These are phyloP conservation scores for Pelargonium citronellum DNA, from an alignment of 441 rosid species.

Conservation along the genomic window DNA sequence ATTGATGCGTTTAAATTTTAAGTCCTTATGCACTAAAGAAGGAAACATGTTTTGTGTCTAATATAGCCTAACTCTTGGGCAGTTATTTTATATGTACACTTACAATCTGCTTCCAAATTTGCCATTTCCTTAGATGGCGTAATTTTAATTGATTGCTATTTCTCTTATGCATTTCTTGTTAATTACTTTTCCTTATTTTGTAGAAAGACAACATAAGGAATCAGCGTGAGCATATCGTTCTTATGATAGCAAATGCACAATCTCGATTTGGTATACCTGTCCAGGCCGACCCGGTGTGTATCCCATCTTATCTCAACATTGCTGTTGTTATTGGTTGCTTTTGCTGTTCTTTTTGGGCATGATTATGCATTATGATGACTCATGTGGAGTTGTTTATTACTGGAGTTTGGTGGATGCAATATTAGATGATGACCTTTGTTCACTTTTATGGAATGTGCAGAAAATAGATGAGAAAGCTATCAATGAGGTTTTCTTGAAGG, in stretches of 20 bases:
- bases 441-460: constrained; percentile 32
- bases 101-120: neutral
- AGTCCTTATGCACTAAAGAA: neutral
- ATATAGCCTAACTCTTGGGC: neutral
- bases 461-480: constrained; percentile 94
- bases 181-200: constrained; percentile 21
- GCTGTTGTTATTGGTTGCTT: constrained; percentile 6
- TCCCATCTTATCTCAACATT: constrained; percentile 16
- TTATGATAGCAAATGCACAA: constrained; percentile 84
- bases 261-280: constrained; percentile 59
- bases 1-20: neutral
- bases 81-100: constrained; percentile 1
- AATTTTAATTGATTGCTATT: constrained; percentile 3
- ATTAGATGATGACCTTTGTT: constrained; percentile 1
- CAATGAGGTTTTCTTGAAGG: constrained; percentile 89
- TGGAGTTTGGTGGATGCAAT: constrained; percentile 2
- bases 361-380: neutral
- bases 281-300: constrained; percentile 78
- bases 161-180: neutral
- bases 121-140: neutral
- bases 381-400: constrained; percentile 5
- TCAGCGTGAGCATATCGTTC: constrained; percentile 93
- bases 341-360: constrained; percentile 13
- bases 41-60: constrained; percentile 3
- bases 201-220: constrained; percentile 92